Percentiles rank a stretch among this genome's conserved stretches.
Evolutionary conservation across 805 yeast species (phyloP).

Genomic region (Nakazawaea pomicola): DNA sequence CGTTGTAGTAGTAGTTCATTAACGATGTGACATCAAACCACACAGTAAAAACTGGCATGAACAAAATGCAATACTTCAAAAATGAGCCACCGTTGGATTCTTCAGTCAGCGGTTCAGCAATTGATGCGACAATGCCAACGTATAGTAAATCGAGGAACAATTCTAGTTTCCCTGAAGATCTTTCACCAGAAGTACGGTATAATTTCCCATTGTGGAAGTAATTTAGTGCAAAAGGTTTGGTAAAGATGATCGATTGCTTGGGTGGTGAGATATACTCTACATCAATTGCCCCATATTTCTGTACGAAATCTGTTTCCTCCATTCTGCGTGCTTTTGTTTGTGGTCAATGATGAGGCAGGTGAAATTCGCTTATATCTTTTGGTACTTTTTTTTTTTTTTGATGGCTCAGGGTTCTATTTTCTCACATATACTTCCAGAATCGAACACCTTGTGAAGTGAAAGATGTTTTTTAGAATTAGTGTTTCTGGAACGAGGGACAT

Average conservation of each 20-base stretch:
- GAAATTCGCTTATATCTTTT: too few relatives aligned
- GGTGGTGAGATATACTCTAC: constrained; percentile 44
- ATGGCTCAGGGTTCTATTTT: too few relatives aligned
- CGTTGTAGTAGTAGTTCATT: constrained; percentile 58
- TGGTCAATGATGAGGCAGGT: too few relatives aligned
- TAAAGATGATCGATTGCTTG: constrained; percentile 32
- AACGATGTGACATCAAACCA: constrained; percentile 64
- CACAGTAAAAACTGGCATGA: constrained; percentile 56
- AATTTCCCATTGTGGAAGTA: constrained; percentile 54
- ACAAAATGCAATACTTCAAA: constrained; percentile 43
- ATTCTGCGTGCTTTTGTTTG: too few relatives aligned
- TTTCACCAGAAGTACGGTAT: constrained; percentile 50
- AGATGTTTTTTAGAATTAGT: too few relatives aligned
- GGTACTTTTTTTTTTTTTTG: neutral
- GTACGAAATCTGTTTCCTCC: constrained; percentile 35
- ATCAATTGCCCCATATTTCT: constrained; percentile 43
- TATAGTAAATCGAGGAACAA: constrained; percentile 58
- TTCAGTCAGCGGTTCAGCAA: constrained; percentile 50
- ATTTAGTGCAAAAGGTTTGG: constrained; percentile 54
- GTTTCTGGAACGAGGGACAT: too few relatives aligned
- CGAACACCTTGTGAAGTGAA: too few relatives aligned
- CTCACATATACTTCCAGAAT: too few relatives aligned
- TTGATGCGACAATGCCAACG: constrained; percentile 58
- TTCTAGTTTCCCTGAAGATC: constrained; percentile 48
- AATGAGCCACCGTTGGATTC: constrained; percentile 43